Percentiles rank a stretch among this genome's conserved stretches.
phyloP scores from a whole-genome alignment of 1,139 yeast genomes.

The Pichiaceae sp. region DNA sequence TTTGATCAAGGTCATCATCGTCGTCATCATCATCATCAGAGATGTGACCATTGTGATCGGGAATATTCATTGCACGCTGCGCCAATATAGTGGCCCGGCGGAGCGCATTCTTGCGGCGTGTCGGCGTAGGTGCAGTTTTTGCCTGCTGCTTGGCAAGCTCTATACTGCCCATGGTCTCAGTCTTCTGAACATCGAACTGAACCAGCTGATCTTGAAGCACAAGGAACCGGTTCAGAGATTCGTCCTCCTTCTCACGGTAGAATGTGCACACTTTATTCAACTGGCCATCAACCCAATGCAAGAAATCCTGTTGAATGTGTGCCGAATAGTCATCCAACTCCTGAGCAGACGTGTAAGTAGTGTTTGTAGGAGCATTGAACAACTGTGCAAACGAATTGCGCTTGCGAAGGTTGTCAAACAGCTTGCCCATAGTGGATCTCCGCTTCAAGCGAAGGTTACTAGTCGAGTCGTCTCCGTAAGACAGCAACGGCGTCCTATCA shows the following conservation, averaged over 20 bases:
- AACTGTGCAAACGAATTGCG: slow-evolving; percentile 8
- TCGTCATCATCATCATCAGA: slow-evolving; percentile 3
- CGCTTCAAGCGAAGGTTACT: slow-evolving; percentile 1
- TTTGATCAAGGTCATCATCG: slow-evolving; percentile 8
- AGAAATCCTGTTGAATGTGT: slow-evolving; percentile 37
- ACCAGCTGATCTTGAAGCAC: slow-evolving; percentile 61
- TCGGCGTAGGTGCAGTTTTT: not conserved
- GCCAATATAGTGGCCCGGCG: not conserved
- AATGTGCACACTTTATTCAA: slow-evolving; percentile 52
- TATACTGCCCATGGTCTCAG: slow-evolving; percentile 1
- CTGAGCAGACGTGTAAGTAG: slow-evolving; percentile 2
- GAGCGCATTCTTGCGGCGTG: not conserved
- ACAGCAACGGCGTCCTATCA: slow-evolving; percentile 24
- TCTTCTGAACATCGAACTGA: slow-evolving; percentile 50
- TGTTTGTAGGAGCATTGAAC: slow-evolving; percentile 1
- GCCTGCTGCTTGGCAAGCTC: slow-evolving; percentile 1
- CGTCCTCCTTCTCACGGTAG: slow-evolving; percentile 51
- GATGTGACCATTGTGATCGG: not conserved
- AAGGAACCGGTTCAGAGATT: slow-evolving; percentile 50
- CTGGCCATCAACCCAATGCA: slow-evolving; percentile 54
- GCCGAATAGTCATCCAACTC: slow-evolving; percentile 20
- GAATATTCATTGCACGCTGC: not conserved
- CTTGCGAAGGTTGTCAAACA: slow-evolving; percentile 11
- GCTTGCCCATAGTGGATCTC: slow-evolving; percentile 6
- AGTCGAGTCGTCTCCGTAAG: not conserved